Percentiles rank a stretch among this genome's conserved stretches.
These are phyloP conservation scores for Gelatoporia subvermispora DNA, from an alignment of 768 basidiomycete species.

Conservation along the genomic window DNA sequence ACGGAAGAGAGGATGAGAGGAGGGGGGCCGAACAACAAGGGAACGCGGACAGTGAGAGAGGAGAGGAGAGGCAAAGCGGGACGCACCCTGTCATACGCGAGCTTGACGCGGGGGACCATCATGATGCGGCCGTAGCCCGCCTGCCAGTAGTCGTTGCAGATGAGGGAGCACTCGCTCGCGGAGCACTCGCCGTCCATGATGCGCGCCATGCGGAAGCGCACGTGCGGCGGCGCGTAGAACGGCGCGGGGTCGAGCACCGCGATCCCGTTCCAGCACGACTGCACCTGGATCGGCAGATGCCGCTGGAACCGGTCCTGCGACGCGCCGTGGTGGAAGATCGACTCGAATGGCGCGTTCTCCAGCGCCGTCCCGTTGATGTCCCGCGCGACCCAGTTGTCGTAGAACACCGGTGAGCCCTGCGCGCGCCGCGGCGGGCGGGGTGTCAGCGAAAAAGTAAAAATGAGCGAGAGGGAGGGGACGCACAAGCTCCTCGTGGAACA, in stretches of 20 bases:
- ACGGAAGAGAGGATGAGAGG: too few relatives aligned
- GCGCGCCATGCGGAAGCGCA: constrained; percentile 93
- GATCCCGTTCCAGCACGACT: constrained; percentile 98
- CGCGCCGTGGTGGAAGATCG: constrained; percentile 81
- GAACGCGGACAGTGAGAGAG: too few relatives aligned
- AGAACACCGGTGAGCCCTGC: constrained; percentile 85
- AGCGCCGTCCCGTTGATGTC: constrained; percentile 98
- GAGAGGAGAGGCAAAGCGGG: not conserved
- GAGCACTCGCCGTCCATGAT: constrained; percentile 88
- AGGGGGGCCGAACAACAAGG: not conserved
- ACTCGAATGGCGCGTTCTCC: constrained; percentile 96
- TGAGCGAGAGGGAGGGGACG: constrained; percentile 21
- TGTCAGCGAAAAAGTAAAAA: not conserved
- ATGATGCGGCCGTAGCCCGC: constrained; percentile 94
- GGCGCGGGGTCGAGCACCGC: constrained; percentile 94
- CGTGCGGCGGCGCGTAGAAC: constrained; percentile 86
- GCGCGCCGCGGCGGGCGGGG: not conserved
- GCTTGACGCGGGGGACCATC: constrained; percentile 95
- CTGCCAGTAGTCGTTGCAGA: constrained; percentile 98
- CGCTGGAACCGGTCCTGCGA: constrained; percentile 80
- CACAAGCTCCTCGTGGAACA: constrained; percentile 95
- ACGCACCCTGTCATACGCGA: constrained; percentile 87
- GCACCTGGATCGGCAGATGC: constrained; percentile 93
- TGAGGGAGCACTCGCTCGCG: constrained; percentile 91
- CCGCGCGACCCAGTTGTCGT: constrained; percentile 97